phyloP scores from a whole-genome alignment of 371 early-diverging fungal genomes.

The Mucor racemosus region DNA sequence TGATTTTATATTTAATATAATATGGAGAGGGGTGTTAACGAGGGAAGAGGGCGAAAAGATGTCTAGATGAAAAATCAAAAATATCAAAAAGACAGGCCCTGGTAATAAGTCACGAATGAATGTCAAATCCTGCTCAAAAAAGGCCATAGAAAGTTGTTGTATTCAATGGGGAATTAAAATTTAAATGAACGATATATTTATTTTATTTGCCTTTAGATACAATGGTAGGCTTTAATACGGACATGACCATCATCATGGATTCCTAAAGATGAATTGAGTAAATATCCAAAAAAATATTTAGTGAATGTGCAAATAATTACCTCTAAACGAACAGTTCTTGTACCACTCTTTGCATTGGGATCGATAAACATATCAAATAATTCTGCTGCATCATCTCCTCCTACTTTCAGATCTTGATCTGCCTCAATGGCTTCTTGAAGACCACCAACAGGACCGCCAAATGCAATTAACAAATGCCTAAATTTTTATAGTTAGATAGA shows the following conservation, averaged over 20 bases:
- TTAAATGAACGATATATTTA: neutral
- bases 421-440: constrained; percentile 74
- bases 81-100: constrained; percentile 9
- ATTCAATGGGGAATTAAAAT: neutral
- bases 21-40: neutral
- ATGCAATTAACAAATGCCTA: constrained; percentile 69
- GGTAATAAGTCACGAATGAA: constrained; percentile 8
- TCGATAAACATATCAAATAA: constrained; percentile 73
- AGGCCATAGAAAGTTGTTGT: neutral
- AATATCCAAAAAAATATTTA: neutral
- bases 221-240: constrained; percentile 36
- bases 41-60: neutral
- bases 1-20: neutral
- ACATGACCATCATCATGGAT: constrained; percentile 41
- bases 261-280: constrained; percentile 21
- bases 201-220: constrained; percentile 29
- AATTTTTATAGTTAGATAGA: neutral
- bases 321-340: constrained; percentile 71
- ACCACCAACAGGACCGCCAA: constrained; percentile 71
- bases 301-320: constrained; percentile 33
- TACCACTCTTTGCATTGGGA: constrained; percentile 66
- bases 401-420: constrained; percentile 66
- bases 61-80: neutral
- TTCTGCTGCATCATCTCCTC: constrained; percentile 64
- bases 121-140: constrained; percentile 1